Evolutionary conservation across 1,284 basidiomycete genomes (phyloP), one percentile per base, ranked within the genome.

Genomic region (Ganoderma leucocontextum): DNA sequence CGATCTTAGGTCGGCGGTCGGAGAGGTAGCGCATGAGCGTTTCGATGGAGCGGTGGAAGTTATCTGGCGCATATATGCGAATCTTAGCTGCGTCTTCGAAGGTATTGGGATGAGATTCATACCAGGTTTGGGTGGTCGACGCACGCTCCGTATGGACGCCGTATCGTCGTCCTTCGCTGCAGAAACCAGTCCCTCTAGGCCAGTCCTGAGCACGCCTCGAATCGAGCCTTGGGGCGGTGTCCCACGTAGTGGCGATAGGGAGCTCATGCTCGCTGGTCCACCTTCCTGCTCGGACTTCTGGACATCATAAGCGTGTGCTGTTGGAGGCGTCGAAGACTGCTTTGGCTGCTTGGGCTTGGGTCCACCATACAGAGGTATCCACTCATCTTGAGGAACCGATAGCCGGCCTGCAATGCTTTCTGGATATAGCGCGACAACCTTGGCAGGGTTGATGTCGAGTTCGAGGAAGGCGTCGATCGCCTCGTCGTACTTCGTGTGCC

Each of bases 401-500:
- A 99, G 80, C 39, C 93, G 85, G 4, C 97, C 97, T 0, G 96
- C 88, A 1, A 99, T 89, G 19, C 84, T 84, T 59, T 92, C 86
- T 0, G 96, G 95, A 78, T 95, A 99, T 4, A 99, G 83, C 0
- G 96, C 93, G 15, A 99, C 87, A 0, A 99, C 95, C 76, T 97
- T 95, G 2, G 96, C 95, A 0, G 97, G 97, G 75, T 98, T 97
- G 71, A 95, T 86, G 73, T 99, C 93, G 57, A 97, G 89, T 53
- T 92, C 89, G 62, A 97, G 88, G 78, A 99, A 97, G 0, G 90
- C 87, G 76, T 97, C 92, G 66, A 99, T 91, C 0, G 97, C 97
- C 17, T 84, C 82, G 70, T 93, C 90, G 74, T 87, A 96, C 64
- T 90, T 85, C 17, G 86, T 85, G 8, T 85, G 81, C 4, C 88